Base-by-base conservation (phyloP, 1,139 yeast species). In the Pichia sp. region DNA sequence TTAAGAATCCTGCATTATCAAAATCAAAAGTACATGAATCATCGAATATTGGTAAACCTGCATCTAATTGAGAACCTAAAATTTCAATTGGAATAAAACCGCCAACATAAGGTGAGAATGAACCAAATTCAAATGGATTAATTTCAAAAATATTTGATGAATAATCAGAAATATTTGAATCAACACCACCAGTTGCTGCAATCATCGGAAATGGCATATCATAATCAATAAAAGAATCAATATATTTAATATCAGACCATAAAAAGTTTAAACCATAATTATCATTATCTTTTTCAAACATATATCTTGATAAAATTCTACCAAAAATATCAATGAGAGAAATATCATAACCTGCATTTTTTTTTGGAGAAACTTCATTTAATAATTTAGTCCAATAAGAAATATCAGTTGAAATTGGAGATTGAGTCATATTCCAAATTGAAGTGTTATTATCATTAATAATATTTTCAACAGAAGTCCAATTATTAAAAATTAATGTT, bases 291-390 rank as follows among this genome's bases (percentile, higher is more conserved):
- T 67, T 62, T 2, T 73, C 68, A 48, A 76, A 78, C 34, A 79
- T 67, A 36, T 67, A 67, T 53, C 73, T 67, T 2, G 81, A 69
- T 34, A 83, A 63, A 1, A 85, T 83, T 53, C 82, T 68, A 0
- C 86, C 87, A 82, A 83, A 81, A 50, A 81, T 75, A 60, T 83
- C 89, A 1, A 86, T 79, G 37, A 83, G 69, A 0, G 86, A 77
- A 1, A 82, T 66, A 26, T 73, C 73, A 54, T 73, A 79, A 1
- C 87, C 87, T 0, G 72, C 70, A 8, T 62, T 49, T 56, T 81
- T 81, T 9, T 75, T 65, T 42, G 77, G 67, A 1, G 74, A 75
- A 53, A 78, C 79, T 37, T 72, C 66, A 26, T 34, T 25, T 53
- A 78, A 79, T n/a, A 82, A 62, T n/a, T 67, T 68, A 44, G 70